Percentiles rank a stretch among this genome's conserved stretches.
Evolutionary conservation across 345 rosid species (phyloP).

Genomic region (Camelina laxa): DNA sequence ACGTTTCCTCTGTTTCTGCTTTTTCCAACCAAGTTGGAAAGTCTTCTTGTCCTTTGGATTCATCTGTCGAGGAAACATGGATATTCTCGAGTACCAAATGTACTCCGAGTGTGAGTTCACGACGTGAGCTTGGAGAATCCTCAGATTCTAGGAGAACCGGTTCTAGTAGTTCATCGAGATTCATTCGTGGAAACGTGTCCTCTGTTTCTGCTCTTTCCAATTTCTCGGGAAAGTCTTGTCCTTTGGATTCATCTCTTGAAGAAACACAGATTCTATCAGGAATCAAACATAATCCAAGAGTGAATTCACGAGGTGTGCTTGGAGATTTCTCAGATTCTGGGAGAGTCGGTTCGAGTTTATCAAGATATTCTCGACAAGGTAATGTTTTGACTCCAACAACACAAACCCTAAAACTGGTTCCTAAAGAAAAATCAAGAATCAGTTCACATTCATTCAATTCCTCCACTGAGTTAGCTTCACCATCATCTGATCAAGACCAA

Average conservation of each 20-base stretch:
- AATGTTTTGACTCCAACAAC: constrained; percentile 14
- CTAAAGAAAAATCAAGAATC: constrained; percentile 27
- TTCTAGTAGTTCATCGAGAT: constrained; percentile 13
- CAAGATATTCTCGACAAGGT: constrained; percentile 7
- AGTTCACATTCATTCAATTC: constrained; percentile 37
- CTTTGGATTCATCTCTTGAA: constrained; percentile 16
- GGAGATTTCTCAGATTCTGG: background rate
- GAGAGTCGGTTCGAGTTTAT: constrained; percentile 19
- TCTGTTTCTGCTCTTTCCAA: background rate
- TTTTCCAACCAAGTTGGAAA: constrained; percentile 1
- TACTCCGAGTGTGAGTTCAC: background rate
- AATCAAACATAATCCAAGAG: constrained; percentile 1
- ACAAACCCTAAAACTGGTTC: constrained; percentile 19
- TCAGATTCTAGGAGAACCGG: constrained; percentile 1
- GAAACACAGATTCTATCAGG: constrained; percentile 23
- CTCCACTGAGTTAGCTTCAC: constrained; percentile 9
- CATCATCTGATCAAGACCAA: constrained; percentile 10
- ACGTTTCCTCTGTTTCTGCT: constrained; percentile 6
- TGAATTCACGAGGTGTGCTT: constrained; percentile 1
- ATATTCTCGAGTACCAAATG: too few species aligned
- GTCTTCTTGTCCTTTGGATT: constrained; percentile 14
- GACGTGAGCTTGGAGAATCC: background rate
- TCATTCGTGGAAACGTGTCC: background rate
- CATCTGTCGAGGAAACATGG: background rate
- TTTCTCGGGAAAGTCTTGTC: constrained; percentile 10